Base-by-base conservation (phyloP, 1,284 basidiomycete genomes). In the Sanghuangporus weigelae region DNA sequence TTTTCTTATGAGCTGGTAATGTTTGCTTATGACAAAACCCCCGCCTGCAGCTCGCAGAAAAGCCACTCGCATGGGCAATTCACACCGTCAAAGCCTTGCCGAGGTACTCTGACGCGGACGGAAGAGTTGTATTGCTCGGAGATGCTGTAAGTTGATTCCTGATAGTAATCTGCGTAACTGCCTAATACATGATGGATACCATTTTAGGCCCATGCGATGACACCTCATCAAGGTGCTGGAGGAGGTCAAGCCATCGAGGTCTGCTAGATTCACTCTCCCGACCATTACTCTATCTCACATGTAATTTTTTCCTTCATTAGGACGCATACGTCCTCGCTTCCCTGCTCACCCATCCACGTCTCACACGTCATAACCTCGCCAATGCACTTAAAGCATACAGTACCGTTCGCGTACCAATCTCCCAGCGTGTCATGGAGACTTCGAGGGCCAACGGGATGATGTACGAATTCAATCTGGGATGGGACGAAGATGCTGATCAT, bases 171-270 rank as follows among this genome's bases (percentile, higher is more conserved):
- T 46, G 44, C 16, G 1, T 1, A n/a, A 38, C 1, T 38, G 7
- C 35, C 16, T 21, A 21, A 21, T 12, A 7, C 48, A 16, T n/a
- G 10, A 16, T 26, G 10, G 31, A 26, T 23, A 19, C 6, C 10
- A 14, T 39, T 19, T 26, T 42, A 77, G 77, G 84, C 84, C 19
- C 84, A 85, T 60, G 81, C 78, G 0, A 83, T 83, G 80, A 73
- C 77, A 64, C 82, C 84, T 0, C 80, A 80, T 73, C 80, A 83
- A 60, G 83, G 84, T 1, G 72, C 81, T 0, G 84, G 84, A 16
- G 83, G 82, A 0, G 83, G 82, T 2, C 81, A 84, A 68, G 77
- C 82, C 6, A 78, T 85, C 42, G 84, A 85, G 73, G 83, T 82
- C 69, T 57, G 70, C 57, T 31, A 31, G 1, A 26, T 26, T 3